These are phyloP conservation scores for Lecanicillium sp. DNA, from an alignment of 2,329 filamentous ascomycete genomes.

Conservation along the genomic window DNA sequence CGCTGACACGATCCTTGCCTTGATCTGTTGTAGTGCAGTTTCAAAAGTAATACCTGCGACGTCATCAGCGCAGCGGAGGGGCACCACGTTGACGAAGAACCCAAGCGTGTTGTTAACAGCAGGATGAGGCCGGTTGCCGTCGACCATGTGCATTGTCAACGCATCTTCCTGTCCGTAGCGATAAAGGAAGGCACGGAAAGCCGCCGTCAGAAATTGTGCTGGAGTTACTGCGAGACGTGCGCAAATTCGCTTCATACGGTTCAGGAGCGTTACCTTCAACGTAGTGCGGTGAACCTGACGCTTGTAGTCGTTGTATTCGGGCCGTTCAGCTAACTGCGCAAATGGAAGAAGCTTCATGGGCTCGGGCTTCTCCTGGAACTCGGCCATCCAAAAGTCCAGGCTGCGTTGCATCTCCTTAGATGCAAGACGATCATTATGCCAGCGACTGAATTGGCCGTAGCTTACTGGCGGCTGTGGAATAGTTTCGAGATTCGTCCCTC, in stretches of 20 bases:
- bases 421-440: constrained; percentile 17
- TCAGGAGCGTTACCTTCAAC: constrained; percentile 14
- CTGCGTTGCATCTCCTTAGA: constrained; percentile 16
- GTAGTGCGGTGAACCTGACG: constrained; percentile 14
- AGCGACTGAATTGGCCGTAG: constrained; percentile 17
- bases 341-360: constrained; percentile 16
- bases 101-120: constrained; percentile 15
- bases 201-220: constrained; percentile 18
- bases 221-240: constrained; percentile 14
- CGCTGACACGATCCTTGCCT: neutral
- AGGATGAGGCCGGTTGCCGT: constrained; percentile 16
- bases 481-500: constrained; percentile 12
- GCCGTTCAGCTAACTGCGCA: constrained; percentile 12
- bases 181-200: constrained; percentile 17
- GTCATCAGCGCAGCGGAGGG: constrained; percentile 14
- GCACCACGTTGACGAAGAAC: constrained; percentile 18
- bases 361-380: constrained; percentile 12
- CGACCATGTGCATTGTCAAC: constrained; percentile 16
- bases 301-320: constrained; percentile 12
- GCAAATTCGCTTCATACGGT: constrained; percentile 17
- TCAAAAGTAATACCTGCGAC: neutral
- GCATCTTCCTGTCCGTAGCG: constrained; percentile 17
- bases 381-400: constrained; percentile 16
- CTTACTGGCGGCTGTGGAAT: constrained; percentile 15
- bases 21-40: neutral